Conservation (phyloP, 345 rosid genomes). For the Eucalyptus decipiens region DNA sequence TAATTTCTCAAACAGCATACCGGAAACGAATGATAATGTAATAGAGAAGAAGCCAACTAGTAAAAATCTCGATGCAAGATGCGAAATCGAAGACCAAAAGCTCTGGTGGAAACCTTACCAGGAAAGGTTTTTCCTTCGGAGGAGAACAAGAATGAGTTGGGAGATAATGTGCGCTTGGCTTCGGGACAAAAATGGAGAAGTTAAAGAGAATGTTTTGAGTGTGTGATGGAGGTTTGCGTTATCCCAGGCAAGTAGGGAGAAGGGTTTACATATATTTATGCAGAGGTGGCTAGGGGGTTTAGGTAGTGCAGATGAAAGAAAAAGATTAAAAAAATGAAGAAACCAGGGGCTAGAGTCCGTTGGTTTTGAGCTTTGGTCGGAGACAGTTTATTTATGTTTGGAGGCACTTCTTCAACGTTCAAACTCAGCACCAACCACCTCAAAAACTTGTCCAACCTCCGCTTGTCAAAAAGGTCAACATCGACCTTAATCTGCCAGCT, state of each 20-base stretch:
- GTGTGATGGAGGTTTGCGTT: not conserved
- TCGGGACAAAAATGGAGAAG: not conserved
- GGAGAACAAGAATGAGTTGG: not conserved
- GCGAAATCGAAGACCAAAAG: not conserved
- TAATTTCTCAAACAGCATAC: not conserved
- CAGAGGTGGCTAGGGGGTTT: not conserved
- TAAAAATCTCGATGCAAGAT: not conserved
- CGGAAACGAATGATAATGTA: not conserved
- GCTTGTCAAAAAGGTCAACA: not conserved
- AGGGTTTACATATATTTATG: not conserved
- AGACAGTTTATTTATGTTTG: not conserved
- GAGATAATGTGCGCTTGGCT: not conserved
- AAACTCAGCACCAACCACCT: not conserved
- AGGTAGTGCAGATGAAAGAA: not conserved
- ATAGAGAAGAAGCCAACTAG: not conserved
- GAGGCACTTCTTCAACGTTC: not conserved
- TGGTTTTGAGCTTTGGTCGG: not conserved
- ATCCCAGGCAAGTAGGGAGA: not conserved
- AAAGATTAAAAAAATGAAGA: not conserved
- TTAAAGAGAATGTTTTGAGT: not conserved
- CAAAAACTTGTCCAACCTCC: not conserved
- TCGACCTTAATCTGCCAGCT: not conserved
- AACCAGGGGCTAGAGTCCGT: conserved; percentile 24
- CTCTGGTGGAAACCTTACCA: not conserved
- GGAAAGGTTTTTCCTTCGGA: not conserved